Evolutionary conservation across 257 asterid genomes (phyloP).

Genomic region (Solanum tacnaense): DNA sequence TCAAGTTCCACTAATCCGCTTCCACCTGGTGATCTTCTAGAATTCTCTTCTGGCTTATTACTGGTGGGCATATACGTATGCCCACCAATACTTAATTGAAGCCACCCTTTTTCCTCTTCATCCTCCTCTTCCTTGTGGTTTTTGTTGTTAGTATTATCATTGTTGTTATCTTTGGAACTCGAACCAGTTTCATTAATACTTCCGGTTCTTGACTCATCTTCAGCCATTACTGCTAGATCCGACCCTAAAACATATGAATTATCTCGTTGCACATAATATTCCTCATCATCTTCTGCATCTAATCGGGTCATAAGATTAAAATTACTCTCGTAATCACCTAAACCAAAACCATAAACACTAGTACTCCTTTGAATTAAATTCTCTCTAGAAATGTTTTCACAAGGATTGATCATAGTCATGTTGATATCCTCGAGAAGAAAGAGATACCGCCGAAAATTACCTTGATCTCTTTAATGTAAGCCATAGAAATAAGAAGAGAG

Average conservation of each 20-base stretch:
- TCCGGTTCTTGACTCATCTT: slow-evolving; percentile 31
- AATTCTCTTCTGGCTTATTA: not conserved
- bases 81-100: slow-evolving; percentile 63
- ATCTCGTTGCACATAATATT: not conserved
- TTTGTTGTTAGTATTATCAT: slow-evolving; percentile 1
- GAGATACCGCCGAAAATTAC: not conserved
- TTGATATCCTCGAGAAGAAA: not conserved
- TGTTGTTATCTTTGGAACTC: not conserved
- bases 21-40: not conserved
- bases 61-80: not conserved
- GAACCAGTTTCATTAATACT: slow-evolving; percentile 1
- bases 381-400: slow-evolving; percentile 17
- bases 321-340: slow-evolving; percentile 11
- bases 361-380: slow-evolving; percentile 4
- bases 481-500: slow-evolving; percentile 16
- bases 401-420: slow-evolving; percentile 68
- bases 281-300: slow-evolving; percentile 17
- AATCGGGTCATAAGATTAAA: slow-evolving; percentile 30
- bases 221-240: slow-evolving; percentile 43
- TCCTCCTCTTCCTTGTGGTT: not conserved
- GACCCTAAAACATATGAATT: slow-evolving; percentile 20
- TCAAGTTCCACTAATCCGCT: slow-evolving; percentile 45
- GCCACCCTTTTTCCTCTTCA: slow-evolving; percentile 31
- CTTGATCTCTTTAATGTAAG: slow-evolving; percentile 1
- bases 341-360: slow-evolving; percentile 6